Base-by-base conservation (phyloP, 371 early-diverging fungal species). In the Apophysomyces elegans region DNA sequence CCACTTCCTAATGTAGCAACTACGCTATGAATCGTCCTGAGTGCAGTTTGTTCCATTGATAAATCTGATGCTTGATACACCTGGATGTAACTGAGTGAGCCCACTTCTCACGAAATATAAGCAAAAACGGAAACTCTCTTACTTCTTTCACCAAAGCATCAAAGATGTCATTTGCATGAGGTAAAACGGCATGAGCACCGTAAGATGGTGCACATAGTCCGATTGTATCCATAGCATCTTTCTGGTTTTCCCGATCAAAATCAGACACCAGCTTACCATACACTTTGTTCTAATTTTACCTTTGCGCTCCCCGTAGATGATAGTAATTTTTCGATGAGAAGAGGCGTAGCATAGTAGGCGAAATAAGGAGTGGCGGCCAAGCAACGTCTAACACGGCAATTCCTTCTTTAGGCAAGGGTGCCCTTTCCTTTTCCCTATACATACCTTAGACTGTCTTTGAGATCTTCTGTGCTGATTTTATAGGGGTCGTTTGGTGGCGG, bases 401-500 rank as follows among this genome's bases (percentile, higher is more conserved):
- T 72, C 32, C 79, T 76, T n/a, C 60, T 43, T 18, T 43, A 4
- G 9, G 3, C 14, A 4, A 13, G 12, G 21, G 32, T 3, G 32
- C 32, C 32, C 32, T 9, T 39, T 26, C 35, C 12, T 26, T 67
- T 39, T 41, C 16, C 62, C 37, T 21, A 21, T 4, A 50, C 54
- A 0, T 72, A 68, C 63, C 85, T 78, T 45, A 95, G 77, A 12
- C 87, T 88, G 9, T 73, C 56, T 74, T 96, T 96, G 35, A 98
- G 77, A 72, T 93, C 88, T 18, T 91, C 90, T 5, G 96, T 85
- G 4, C 97, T 91, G 37, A 98, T 91, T 5, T 90, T 91, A 44
- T 89, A 89, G 1, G 90, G 88, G 77, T 95, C 97, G 59, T 88
- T 91, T 50, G 91, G 92, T 0, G 91, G 92, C 35, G 95, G 89